Evolutionary conservation across 257 asterid genomes (phyloP), one percentile per base, ranked within the genome.

Genomic region (Solanum piurae): DNA sequence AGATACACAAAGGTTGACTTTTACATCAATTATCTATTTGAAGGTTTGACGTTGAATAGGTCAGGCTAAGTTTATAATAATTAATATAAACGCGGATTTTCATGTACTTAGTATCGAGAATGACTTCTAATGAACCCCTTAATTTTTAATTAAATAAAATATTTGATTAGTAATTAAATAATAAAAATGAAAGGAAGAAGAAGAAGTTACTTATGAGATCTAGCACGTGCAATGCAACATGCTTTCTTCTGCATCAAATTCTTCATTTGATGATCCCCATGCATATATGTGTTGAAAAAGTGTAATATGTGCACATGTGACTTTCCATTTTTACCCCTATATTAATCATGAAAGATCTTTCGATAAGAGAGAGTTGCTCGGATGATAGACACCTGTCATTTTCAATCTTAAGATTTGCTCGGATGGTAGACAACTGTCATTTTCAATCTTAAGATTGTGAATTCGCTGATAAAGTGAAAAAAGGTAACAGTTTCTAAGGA

Each of bases 211-310:
- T 64, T 84, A 84, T 27, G n/a, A 69, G 58, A 84, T 18, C 73
- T n/a, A 37, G 87, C 87, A 85, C 87, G 12, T 85, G 66, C 66
- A 85, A 85, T 38, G 66, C 80, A 66, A 85, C 80, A 72, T 90
- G n/a, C 79, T 80, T 80, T 89, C 76, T 83, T 84, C 86, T 86
- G 87, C 85, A 90, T 33, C 86, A 90, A 90, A 83, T 92, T 77
- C 89, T 92, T 83, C 89, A 64, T 85, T 92, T 91, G 90, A 71
- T 89, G 92, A 93, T 94, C 94, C 94, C 96, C 83, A 94, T 89
- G 83, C 79, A 89, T 23, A 23, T 2, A 60, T 23, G 69, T 90
- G 92, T 83, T 38, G 36, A 64, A 36, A 76, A 89, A 85, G 87
- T 92, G 72, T 92, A 90, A 86, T 36, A 58, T 5, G 25, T 77